These are phyloP conservation scores for Monilinia fructigena DNA, from an alignment of 2,329 filamentous ascomycete species.

Conservation along the genomic window DNA sequence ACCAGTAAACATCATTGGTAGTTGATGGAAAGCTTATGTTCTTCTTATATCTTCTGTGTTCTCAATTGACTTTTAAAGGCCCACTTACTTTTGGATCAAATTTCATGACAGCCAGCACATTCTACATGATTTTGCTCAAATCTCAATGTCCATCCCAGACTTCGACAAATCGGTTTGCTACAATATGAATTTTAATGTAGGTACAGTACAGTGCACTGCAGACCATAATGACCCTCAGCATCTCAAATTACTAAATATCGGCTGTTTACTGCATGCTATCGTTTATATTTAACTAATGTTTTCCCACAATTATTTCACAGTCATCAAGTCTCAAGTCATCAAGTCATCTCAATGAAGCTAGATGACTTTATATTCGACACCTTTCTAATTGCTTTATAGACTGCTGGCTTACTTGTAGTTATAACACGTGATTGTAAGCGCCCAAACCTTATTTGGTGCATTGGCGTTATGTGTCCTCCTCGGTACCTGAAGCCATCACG, in stretches of 20 bases:
- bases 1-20: background rate
- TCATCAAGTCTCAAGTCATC: too few species aligned
- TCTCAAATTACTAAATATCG: background rate
- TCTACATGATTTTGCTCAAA: too few species aligned
- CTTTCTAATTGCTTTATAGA: constrained; percentile 9
- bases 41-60: background rate
- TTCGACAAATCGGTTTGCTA: background rate
- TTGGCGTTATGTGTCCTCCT: constrained; percentile 24
- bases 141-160: background rate
- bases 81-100: background rate
- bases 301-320: background rate
- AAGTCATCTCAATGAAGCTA: background rate
- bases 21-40: constrained; percentile 1
- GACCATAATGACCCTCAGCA: constrained; percentile 4
- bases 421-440: constrained; percentile 14
- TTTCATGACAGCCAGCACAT: background rate
- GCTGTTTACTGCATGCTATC: background rate
- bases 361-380: background rate
- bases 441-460: constrained; percentile 12
- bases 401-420: background rate
- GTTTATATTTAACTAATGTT: background rate
- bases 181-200: background rate
- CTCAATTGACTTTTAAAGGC: background rate
- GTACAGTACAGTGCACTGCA: background rate
- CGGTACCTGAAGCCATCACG: constrained; percentile 11